A percentile compares a stretch with the other conserved stretches of the same genome.
Evolutionary conservation across 805 yeast species (phyloP).

Genomic region (Spathaspora boniae): DNA sequence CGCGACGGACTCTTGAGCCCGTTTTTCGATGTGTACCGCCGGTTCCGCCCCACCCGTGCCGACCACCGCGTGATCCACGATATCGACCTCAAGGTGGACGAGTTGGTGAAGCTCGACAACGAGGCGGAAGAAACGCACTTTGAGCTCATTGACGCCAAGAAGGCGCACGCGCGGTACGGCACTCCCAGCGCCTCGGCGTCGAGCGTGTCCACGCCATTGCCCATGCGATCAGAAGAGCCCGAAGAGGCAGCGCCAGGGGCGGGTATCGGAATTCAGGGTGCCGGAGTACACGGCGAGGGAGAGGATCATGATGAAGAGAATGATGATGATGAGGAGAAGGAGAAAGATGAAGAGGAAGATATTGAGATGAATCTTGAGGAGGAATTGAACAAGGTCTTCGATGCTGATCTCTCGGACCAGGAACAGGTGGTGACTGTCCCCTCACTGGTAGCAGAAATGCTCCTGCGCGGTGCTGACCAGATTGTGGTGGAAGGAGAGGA

Average conservation of each 20-base stretch:
- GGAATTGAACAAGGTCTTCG: constrained; percentile 56
- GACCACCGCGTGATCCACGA: constrained; percentile 70
- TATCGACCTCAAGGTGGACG: constrained; percentile 76
- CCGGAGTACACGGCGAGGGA: constrained; percentile 29
- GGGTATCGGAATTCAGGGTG: constrained; percentile 26
- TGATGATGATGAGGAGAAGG: constrained; percentile 35
- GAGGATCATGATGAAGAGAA: constrained; percentile 34
- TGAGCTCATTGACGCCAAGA: constrained; percentile 63
- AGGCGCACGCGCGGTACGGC: constrained; percentile 21
- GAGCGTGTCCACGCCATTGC: constrained; percentile 24
- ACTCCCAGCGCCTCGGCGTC: constrained; percentile 24
- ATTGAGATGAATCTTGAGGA: constrained; percentile 43
- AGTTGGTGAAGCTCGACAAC: constrained; percentile 68
- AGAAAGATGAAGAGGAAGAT: constrained; percentile 16
- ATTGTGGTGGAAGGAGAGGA: constrained; percentile 14
- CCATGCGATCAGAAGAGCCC: constrained; percentile 10
- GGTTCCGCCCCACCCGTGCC: constrained; percentile 69
- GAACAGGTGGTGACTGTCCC: constrained; percentile 5
- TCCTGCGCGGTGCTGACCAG: constrained; percentile 8
- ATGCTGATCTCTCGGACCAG: constrained; percentile 24
- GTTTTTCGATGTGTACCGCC: constrained; percentile 60
- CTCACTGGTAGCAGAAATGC: constrained; percentile 8
- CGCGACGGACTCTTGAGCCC: constrained; percentile 88
- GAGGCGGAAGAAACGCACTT: constrained; percentile 79
- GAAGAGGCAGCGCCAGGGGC: constrained; percentile 4